Evolutionary conservation across 345 rosid genomes (phyloP), one percentile per base, ranked within the genome.

Genomic region (Physaria fendleri): DNA sequence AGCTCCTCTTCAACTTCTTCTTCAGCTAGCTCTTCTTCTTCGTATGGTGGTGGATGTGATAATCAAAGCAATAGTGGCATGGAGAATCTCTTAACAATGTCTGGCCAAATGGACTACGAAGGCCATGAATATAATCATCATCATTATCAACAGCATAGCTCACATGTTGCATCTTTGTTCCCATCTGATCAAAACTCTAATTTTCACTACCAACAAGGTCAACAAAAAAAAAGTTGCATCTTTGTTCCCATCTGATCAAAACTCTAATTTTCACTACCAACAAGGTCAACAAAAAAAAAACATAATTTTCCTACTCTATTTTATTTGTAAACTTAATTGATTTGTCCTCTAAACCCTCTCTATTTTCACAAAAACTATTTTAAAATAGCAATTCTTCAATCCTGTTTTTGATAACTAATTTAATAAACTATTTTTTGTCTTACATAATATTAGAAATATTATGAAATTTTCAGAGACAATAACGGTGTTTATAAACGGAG

Each of bases 401-500:
- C n/a, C n/a, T n/a, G n/a, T n/a, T n/a, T n/a, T n/a, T n/a, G n/a
- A n/a, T n/a, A n/a, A n/a, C n/a, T n/a, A n/a, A n/a, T n/a, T n/a
- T n/a, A n/a, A n/a, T n/a, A n/a, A n/a, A n/a, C n/a, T n/a, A n/a
- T n/a, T n/a, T n/a, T n/a, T n/a, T n/a, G n/a, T n/a, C n/a, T n/a
- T n/a, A n/a, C n/a, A n/a, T n/a, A n/a, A n/a, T n/a, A n/a, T n/a
- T n/a, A n/a, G n/a, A n/a, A n/a, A n/a, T n/a, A n/a, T n/a, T n/a
- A n/a, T 88, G 76, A 72, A 23, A 33, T 2, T 17, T 30, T 22
- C 22, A 95, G 94, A 60, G 73, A 54, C 40, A 27, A 76, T 85
- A 67, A 83, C 94, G 71, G 89, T 87, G 37, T 84, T 83, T 43
- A 84, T 93, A 55, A 93, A 93, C n/a, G n/a, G n/a, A n/a, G n/a